phyloP scores from a whole-genome alignment of 176 grass and related monocot genomes.

The barley (Hordeum vulgare) region DNA sequence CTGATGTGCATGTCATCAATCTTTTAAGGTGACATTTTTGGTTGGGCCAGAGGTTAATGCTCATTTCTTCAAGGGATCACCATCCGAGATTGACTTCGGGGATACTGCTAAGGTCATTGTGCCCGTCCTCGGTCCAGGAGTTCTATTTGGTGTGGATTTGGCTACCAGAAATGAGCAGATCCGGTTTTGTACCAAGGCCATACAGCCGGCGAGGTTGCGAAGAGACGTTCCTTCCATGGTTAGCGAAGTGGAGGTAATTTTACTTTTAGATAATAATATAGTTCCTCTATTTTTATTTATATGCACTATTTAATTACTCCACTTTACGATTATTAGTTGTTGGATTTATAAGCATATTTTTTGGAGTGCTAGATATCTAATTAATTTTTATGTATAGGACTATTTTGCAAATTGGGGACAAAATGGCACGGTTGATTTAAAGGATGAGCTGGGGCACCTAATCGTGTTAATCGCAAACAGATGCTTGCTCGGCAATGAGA shows the following conservation, averaged over 20 bases:
- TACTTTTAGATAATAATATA: not conserved
- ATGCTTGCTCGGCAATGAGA: not conserved
- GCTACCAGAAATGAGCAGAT: not conserved
- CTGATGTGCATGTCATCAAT: not conserved
- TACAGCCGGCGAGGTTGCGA: not conserved
- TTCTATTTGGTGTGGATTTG: not conserved
- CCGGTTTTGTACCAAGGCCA: conserved; percentile 3
- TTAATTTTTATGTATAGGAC: not conserved
- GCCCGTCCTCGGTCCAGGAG: not conserved
- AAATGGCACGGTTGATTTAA: not conserved
- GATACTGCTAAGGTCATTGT: not conserved
- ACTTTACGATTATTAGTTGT: not conserved
- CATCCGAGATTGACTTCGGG: not conserved
- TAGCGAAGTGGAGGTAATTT: not conserved
- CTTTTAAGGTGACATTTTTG: conserved; percentile 1
- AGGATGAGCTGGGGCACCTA: not conserved
- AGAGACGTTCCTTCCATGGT: not conserved
- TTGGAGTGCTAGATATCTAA: not conserved
- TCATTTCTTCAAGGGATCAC: not conserved
- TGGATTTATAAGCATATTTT: not conserved
- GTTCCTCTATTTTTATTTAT: not conserved
- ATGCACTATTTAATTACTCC: not conserved
- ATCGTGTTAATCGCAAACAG: not conserved
- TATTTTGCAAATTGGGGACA: not conserved
- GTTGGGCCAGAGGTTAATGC: not conserved